Conservation (phyloP, 2,329 filamentous ascomycete genomes). For the Colletotrichum theobromicola region DNA sequence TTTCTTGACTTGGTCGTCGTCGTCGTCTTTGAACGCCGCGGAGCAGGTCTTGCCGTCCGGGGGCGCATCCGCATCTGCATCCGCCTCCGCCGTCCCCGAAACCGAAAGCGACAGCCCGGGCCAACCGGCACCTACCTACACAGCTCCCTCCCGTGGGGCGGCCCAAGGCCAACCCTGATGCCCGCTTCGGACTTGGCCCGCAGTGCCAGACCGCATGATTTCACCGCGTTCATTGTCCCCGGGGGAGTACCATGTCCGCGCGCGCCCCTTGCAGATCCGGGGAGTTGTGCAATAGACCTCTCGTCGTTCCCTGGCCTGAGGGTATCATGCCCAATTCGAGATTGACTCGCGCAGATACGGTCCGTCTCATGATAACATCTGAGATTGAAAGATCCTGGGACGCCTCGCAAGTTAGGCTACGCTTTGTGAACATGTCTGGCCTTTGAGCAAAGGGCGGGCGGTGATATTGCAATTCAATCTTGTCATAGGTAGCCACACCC, state of each 20-base stretch:
- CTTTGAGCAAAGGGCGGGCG: not conserved
- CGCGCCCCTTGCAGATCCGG: not conserved
- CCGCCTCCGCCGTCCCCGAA: not conserved
- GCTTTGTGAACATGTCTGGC: not conserved
- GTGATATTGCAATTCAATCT: not conserved
- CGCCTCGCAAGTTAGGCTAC: not conserved
- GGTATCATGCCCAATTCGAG: not conserved
- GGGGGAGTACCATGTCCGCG: not conserved
- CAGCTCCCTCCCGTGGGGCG: not conserved
- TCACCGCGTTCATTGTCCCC: not conserved
- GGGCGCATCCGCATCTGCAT: no score
- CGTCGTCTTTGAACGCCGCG: no score
- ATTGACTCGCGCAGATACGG: not conserved
- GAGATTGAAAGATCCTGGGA: not conserved
- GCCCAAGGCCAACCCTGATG: no score
- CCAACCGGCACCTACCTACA: no score
- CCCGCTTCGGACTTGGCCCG: not conserved
- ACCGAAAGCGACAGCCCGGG: not conserved
- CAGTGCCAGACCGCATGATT: not conserved
- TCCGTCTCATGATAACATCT: not conserved
- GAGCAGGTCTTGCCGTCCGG: no score
- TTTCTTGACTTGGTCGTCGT: no score
- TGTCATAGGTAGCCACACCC: not conserved
- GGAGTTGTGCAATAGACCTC: not conserved
- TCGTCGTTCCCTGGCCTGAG: not conserved